These are phyloP conservation scores for Solanum virginianum DNA, from an alignment of 257 asterid species.

Conservation along the genomic window DNA sequence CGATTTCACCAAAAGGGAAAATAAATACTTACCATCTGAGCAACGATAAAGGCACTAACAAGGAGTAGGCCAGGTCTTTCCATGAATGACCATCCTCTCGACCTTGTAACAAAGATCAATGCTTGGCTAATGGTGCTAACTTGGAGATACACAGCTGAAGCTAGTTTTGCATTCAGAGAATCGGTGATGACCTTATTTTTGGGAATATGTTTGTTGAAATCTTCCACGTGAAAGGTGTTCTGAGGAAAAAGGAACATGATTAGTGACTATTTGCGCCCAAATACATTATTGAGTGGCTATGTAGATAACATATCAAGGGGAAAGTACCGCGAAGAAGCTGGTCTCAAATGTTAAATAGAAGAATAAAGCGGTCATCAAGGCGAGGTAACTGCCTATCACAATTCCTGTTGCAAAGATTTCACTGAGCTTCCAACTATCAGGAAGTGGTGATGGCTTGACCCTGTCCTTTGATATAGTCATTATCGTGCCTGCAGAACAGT, in stretches of 20 bases:
- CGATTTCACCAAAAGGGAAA: background rate
- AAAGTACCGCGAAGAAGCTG: conserved; percentile 31
- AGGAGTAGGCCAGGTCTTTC: conserved; percentile 59
- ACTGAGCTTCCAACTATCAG: conserved; percentile 51
- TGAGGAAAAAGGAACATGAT: conserved; percentile 7
- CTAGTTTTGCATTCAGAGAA: conserved; percentile 21
- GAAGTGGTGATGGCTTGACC: conserved; percentile 56
- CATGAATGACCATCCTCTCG: conserved; percentile 44
- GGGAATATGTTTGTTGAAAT: conserved; percentile 28
- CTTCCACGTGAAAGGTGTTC: conserved; percentile 27
- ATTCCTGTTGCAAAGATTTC: conserved; percentile 55
- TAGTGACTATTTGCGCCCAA: background rate
- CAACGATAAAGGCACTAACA: conserved; percentile 39
- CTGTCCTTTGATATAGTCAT: conserved; percentile 59
- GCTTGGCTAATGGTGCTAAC: conserved; percentile 68
- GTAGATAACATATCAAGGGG: background rate
- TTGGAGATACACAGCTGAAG: conserved; percentile 67
- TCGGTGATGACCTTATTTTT: conserved; percentile 1
- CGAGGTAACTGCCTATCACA: conserved; percentile 46
- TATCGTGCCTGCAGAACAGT: conserved; percentile 34
- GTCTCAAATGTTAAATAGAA: conserved; percentile 37
- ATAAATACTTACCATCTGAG: conserved; percentile 36
- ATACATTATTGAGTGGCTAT: background rate
- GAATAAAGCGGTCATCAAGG: conserved; percentile 48
- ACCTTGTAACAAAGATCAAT: conserved; percentile 48